These are phyloP conservation scores for Stellera chamaejasme DNA, from an alignment of 345 rosid genomes.

Conservation along the genomic window DNA sequence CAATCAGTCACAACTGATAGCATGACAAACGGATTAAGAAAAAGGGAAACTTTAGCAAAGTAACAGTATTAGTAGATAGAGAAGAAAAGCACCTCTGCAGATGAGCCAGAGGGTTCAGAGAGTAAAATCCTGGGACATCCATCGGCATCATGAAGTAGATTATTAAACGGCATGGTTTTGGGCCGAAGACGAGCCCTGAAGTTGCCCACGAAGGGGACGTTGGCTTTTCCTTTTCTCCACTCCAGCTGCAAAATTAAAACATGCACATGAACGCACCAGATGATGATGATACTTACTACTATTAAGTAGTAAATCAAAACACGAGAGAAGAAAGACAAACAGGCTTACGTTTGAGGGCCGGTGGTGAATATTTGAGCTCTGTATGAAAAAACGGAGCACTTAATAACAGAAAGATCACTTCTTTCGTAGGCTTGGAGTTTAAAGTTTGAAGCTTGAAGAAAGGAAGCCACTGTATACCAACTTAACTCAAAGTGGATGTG, in stretches of 20 bases:
- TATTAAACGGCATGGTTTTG: slow-evolving; percentile 67
- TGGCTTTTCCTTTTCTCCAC: slow-evolving; percentile 55
- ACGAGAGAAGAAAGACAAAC: slow-evolving; percentile 8
- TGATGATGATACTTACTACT: not conserved
- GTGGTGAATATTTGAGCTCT: not conserved
- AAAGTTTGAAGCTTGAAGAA: slow-evolving; percentile 13
- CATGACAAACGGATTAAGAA: not conserved
- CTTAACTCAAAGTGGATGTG: not conserved
- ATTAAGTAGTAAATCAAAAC: not conserved
- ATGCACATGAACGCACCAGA: slow-evolving; percentile 11
- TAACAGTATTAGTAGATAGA: not conserved
- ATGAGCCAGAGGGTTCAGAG: slow-evolving; percentile 77
- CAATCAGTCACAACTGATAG: too few relatives aligned
- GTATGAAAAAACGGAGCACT: not conserved
- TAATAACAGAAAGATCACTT: slow-evolving; percentile 2
- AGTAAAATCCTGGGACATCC: slow-evolving; percentile 59
- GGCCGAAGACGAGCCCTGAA: slow-evolving; percentile 33
- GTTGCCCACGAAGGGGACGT: slow-evolving; percentile 44
- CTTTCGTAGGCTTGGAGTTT: slow-evolving; percentile 34
- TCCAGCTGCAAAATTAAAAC: slow-evolving; percentile 36
- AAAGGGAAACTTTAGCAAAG: not conserved
- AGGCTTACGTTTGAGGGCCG: slow-evolving; percentile 31
- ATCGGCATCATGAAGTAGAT: slow-evolving; percentile 42
- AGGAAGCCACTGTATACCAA: slow-evolving; percentile 20
- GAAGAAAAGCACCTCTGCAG: slow-evolving; percentile 51